These are phyloP conservation scores for Colletotrichum endophyticum DNA, from an alignment of 2,329 filamentous ascomycete species.

Conservation along the genomic window DNA sequence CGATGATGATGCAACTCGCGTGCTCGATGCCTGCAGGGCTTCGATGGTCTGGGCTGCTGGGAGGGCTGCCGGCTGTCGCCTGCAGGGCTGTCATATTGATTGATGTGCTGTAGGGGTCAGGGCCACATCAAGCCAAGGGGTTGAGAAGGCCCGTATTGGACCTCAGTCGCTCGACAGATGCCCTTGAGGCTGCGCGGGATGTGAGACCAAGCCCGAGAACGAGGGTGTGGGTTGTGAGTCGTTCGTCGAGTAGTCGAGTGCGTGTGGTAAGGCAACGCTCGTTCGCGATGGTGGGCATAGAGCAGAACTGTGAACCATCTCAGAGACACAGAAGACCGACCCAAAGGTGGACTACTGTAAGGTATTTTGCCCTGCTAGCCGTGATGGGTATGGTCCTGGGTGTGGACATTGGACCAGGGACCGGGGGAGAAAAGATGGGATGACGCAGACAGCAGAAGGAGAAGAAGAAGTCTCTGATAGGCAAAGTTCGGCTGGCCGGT, in stretches of 20 bases:
- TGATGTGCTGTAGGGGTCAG: not conserved
- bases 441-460: not conserved
- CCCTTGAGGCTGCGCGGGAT: conserved; percentile 4
- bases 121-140: not conserved
- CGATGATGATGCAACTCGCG: conserved; percentile 11
- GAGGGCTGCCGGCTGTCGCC: not conserved
- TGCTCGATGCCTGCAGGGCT: not conserved
- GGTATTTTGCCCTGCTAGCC: not conserved
- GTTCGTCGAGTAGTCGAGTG: not conserved
- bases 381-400: not conserved
- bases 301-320: not conserved
- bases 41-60: not conserved
- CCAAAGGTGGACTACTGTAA: not conserved
- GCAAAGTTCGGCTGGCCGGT: not conserved
- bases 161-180: not conserved
- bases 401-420: not conserved
- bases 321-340: not conserved
- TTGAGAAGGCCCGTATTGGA: not conserved
- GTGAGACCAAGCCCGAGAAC: conserved; percentile 1
- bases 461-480: not conserved
- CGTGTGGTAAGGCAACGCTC: not conserved
- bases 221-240: not conserved
- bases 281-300: not conserved
- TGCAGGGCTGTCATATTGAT: not conserved
- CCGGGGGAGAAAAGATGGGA: conserved; percentile 1